These are phyloP conservation scores for Zoysia matrella DNA, from an alignment of 202 grass and related monocot genomes.

Conservation along the genomic window DNA sequence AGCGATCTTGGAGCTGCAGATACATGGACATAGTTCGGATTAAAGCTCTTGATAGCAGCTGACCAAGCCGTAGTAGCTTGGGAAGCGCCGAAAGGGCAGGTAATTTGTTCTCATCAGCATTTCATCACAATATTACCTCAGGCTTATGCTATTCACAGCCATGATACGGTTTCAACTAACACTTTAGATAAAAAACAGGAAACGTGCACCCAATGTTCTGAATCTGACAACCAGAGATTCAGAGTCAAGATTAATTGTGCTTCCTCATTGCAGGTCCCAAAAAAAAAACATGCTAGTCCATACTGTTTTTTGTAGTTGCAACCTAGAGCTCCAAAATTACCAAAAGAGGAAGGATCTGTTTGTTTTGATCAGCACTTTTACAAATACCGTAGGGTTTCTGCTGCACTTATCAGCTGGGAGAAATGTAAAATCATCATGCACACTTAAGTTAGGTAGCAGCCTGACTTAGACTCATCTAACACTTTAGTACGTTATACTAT, in stretches of 20 bases:
- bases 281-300: too few relatives aligned
- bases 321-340: background rate
- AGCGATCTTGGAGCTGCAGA: constrained; percentile 58
- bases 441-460: background rate
- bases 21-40: constrained; percentile 25
- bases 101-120: background rate
- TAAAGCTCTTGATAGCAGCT: background rate
- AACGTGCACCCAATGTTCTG: background rate
- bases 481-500: background rate
- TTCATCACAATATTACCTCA: background rate
- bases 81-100: background rate
- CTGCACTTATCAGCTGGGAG: background rate
- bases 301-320: too few relatives aligned
- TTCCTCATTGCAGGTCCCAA: background rate
- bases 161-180: background rate
- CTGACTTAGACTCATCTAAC: background rate
- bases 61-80: background rate
- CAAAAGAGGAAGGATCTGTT: constrained; percentile 8
- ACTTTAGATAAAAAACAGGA: background rate
- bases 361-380: background rate
- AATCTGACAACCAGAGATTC: background rate
- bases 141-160: background rate
- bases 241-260: background rate
- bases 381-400: background rate
- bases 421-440: background rate